phyloP scores from a whole-genome alignment of 2,329 filamentous ascomycete genomes.

The Nothopassalora personata region DNA sequence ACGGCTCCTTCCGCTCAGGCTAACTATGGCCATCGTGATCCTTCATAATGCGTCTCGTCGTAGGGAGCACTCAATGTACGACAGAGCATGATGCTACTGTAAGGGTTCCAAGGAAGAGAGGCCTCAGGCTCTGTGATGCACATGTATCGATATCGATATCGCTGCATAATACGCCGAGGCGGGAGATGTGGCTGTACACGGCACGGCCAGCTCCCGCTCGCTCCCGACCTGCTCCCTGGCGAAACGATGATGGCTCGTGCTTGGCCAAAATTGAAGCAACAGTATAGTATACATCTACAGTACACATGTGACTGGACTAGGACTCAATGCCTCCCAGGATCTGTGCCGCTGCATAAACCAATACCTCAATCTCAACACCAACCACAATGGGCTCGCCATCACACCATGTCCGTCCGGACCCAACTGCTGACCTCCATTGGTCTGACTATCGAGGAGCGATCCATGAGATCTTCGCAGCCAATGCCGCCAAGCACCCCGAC shows the following conservation, averaged over 20 bases:
- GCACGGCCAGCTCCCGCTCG: background rate
- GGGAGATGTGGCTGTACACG: background rate
- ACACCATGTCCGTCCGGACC: constrained; percentile 50
- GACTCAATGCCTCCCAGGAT: background rate
- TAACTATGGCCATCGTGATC: constrained; percentile 16
- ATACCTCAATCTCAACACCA: background rate
- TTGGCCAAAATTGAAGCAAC: background rate
- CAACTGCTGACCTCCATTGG: constrained; percentile 64
- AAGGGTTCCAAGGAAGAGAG: no score
- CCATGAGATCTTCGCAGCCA: constrained; percentile 62
- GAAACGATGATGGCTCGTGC: background rate
- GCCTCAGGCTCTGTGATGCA: no score
- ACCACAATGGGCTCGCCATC: constrained; percentile 23
- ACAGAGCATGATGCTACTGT: background rate
- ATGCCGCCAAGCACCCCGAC: constrained; percentile 65
- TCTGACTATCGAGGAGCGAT: constrained; percentile 61
- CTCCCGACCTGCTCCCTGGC: background rate
- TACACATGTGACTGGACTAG: background rate
- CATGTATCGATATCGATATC: background rate
- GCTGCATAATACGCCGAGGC: background rate
- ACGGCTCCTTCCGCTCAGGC: constrained; percentile 19
- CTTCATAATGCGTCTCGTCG: background rate
- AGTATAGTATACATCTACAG: background rate
- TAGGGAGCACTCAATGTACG: background rate
- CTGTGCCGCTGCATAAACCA: background rate